Conservation (phyloP, 495 filamentous ascomycete genomes). For the Aspergillus haitiensis region DNA sequence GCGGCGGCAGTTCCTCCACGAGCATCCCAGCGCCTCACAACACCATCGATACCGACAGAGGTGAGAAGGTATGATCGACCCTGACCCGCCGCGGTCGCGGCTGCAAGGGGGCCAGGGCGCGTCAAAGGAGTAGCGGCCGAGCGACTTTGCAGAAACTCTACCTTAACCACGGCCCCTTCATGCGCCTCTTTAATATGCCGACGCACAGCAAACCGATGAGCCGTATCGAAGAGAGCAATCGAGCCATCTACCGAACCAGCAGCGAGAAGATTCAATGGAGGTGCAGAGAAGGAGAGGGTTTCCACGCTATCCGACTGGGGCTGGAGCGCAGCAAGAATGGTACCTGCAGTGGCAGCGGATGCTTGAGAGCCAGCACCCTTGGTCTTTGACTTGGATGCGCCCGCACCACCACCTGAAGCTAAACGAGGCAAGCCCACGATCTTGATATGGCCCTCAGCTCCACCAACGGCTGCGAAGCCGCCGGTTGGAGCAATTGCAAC, state of each 20-base stretch:
- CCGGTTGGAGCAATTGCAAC: slow-evolving; percentile 78
- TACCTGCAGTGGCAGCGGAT: slow-evolving; percentile 66
- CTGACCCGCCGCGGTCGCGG: slow-evolving; percentile 30
- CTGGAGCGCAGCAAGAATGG: slow-evolving; percentile 71
- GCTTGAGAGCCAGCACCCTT: slow-evolving; percentile 37
- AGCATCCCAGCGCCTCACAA: slow-evolving; percentile 82
- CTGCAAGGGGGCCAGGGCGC: slow-evolving; percentile 27
- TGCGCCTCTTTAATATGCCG: slow-evolving; percentile 76
- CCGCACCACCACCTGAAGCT: slow-evolving; percentile 32
- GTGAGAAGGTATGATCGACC: slow-evolving; percentile 67
- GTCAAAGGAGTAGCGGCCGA: slow-evolving; percentile 25
- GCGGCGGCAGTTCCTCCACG: slow-evolving; percentile 70
- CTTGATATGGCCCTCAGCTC: slow-evolving; percentile 78
- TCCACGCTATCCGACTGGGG: slow-evolving; percentile 80
- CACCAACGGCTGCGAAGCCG: slow-evolving; percentile 79
- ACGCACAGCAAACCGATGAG: slow-evolving; percentile 78
- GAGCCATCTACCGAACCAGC: slow-evolving; percentile 87
- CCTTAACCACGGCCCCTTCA: slow-evolving; percentile 84
- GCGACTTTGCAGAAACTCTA: slow-evolving; percentile 71
- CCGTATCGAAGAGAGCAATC: slow-evolving; percentile 83
- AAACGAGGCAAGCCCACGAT: slow-evolving; percentile 81
- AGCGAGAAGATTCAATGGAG: slow-evolving; percentile 75
- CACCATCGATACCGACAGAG: slow-evolving; percentile 80
- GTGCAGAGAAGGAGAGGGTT: slow-evolving; percentile 77
- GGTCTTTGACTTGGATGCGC: slow-evolving; percentile 39